Conservation (phyloP, 2,329 filamentous ascomycete species). For the Sarocladium brachiariae region DNA sequence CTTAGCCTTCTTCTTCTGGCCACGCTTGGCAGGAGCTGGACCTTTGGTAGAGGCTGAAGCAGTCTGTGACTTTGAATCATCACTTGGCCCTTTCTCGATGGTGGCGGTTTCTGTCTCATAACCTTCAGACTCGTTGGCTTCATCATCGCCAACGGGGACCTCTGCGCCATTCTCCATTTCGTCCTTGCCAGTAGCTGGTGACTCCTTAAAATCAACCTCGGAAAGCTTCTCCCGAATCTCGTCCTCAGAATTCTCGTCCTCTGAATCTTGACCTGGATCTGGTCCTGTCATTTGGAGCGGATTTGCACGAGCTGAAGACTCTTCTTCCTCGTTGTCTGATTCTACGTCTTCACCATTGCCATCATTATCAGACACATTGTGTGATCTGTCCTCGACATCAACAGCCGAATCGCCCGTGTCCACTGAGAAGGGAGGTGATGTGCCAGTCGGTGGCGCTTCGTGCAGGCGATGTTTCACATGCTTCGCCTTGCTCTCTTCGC, state of each 20-base stretch:
- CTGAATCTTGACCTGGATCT: conserved; percentile 17
- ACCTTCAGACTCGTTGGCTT: conserved; percentile 21
- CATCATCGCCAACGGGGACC: conserved; percentile 26
- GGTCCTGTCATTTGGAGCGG: conserved; percentile 26
- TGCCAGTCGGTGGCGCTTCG: conserved; percentile 14
- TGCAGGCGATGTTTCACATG: conserved; percentile 62
- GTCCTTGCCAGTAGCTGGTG: not conserved
- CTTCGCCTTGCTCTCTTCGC: conserved; percentile 74
- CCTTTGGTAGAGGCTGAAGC: conserved; percentile 22
- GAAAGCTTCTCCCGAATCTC: conserved; percentile 19
- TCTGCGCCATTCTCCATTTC: conserved; percentile 15
- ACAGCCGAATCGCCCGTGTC: not conserved
- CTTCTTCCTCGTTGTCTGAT: conserved; percentile 25
- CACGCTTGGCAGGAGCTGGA: conserved; percentile 51
- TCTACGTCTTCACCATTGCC: conserved; percentile 18
- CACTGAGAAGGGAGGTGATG: not conserved
- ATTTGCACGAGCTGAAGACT: conserved; percentile 27
- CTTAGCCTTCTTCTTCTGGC: conserved; percentile 76
- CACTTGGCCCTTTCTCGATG: conserved; percentile 16
- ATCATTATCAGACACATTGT: conserved; percentile 17
- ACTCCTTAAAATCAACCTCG: conserved; percentile 15
- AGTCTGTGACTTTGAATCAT: conserved; percentile 16
- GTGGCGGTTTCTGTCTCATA: not conserved
- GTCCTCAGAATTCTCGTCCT: conserved; percentile 18
- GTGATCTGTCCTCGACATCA: conserved; percentile 12